Evolutionary conservation across 2,329 filamentous ascomycete genomes (phyloP).

Genomic region (Chrysosporium keratinophilum): DNA sequence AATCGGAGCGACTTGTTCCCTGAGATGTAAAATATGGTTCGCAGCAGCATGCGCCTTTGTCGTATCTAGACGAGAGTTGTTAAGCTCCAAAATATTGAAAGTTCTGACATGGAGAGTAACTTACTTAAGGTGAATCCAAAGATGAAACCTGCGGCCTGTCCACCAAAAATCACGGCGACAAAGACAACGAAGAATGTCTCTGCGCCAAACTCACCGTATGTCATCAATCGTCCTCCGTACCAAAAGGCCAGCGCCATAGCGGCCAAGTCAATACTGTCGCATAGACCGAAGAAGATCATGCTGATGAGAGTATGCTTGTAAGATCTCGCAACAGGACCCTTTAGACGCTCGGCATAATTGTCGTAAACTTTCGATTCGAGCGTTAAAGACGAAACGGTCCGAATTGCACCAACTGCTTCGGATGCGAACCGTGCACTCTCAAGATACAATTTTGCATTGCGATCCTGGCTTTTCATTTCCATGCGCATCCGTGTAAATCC

Average conservation of each 20-base stretch:
- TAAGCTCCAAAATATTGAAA: neutral
- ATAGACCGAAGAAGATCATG: constrained; percentile 54
- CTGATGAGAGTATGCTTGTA: constrained; percentile 50
- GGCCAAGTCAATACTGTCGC: constrained; percentile 47
- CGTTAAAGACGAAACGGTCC: constrained; percentile 42
- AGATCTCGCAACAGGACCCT: constrained; percentile 46
- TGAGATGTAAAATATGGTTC: constrained; percentile 45
- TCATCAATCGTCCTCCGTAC: constrained; percentile 47
- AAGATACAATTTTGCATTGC: constrained; percentile 38
- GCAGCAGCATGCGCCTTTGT: constrained; percentile 43
- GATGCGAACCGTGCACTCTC: constrained; percentile 42
- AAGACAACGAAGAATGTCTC: constrained; percentile 39
- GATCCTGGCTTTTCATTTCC: constrained; percentile 39
- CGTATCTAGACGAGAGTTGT: constrained; percentile 28
- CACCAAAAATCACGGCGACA: constrained; percentile 31
- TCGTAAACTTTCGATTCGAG: constrained; percentile 36
- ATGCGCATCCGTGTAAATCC: constrained; percentile 38
- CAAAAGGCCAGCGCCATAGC: constrained; percentile 46
- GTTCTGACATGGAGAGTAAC: neutral
- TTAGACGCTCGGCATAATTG: constrained; percentile 28
- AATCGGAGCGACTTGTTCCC: constrained; percentile 35
- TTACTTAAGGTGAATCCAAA: constrained; percentile 31
- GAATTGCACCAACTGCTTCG: constrained; percentile 42
- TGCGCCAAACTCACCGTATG: constrained; percentile 20
- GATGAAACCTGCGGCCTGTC: constrained; percentile 25